These are phyloP conservation scores for Clonostachys byssicola DNA, from an alignment of 2,329 filamentous ascomycete genomes.

Conservation along the genomic window DNA sequence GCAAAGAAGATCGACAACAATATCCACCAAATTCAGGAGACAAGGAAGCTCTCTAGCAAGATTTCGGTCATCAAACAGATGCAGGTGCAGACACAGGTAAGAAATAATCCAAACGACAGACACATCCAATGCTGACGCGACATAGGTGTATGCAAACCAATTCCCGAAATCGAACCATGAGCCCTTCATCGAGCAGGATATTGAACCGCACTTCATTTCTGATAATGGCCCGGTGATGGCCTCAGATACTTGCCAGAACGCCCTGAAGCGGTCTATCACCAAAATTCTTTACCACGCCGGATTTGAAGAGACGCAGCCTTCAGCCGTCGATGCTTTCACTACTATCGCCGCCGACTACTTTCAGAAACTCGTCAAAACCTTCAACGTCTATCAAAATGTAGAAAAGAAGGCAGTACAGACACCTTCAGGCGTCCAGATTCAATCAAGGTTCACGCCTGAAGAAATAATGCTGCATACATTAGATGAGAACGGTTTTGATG, in stretches of 20 bases:
- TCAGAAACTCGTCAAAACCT: conserved; percentile 71
- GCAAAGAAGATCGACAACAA: conserved; percentile 83
- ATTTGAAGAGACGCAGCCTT: conserved; percentile 95
- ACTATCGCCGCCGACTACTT: conserved; percentile 91
- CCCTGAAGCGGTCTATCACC: conserved; percentile 84
- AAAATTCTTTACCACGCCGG: conserved; percentile 96
- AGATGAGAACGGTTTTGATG: conserved; percentile 76
- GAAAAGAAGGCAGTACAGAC: conserved; percentile 64
- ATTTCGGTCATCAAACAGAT: conserved; percentile 99
- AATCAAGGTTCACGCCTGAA: conserved; percentile 73
- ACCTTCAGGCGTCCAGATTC: conserved; percentile 35
- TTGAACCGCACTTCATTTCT: conserved; percentile 83
- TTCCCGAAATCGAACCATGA: conserved; percentile 94
- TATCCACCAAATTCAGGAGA: conserved; percentile 93
- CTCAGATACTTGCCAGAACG: conserved; percentile 74
- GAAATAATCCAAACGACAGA: conserved; percentile 6
- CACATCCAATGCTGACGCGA: background rate
- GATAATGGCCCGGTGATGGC: conserved; percentile 88
- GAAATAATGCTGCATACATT: conserved; percentile 86
- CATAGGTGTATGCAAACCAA: conserved; percentile 90
- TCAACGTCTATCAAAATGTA: conserved; percentile 79
- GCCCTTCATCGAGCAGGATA: conserved; percentile 81
- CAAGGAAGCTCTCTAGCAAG: conserved; percentile 90
- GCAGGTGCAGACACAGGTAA: conserved; percentile 93
- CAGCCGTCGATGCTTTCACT: conserved; percentile 84